Evolutionary conservation across 2,329 filamentous ascomycete genomes (phyloP), one percentile per base, ranked within the genome.

Genomic region (Beauveria sp.): DNA sequence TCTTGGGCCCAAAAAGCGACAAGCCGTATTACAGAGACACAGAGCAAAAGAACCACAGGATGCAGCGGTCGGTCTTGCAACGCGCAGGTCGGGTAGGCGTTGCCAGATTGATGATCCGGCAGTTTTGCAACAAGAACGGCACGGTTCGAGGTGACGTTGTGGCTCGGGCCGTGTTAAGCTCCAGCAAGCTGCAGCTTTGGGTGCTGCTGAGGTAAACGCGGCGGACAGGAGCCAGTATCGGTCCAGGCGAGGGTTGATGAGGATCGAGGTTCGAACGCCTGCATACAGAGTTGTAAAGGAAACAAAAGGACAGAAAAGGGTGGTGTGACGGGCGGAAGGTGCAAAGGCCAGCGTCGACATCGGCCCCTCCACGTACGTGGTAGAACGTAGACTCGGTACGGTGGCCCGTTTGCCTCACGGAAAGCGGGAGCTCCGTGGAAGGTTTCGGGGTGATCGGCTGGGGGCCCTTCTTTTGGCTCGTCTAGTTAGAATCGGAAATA

Each of bases 381-480:
- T 60, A 53, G 47, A 55, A 55, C 43, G 30, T n/a, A 55, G 58
- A 61, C 58, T 60, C 58, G 58, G 58, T 60, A 53, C 49, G 8
- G 42, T 60, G 58, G 58, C 58, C 58, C 58, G 58, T 60, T 51
- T 60, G 58, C 24, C 58, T 54, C 50, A 54, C 58, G 58, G 58
- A 60, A 60, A 54, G 58, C 58, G 58, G 58, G 58, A 60, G 58
- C 58, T 61, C 42, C 51, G 58, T 61, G 58, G 30, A 61, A 61
- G 58, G 58, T 50, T 61, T 62, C 60, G 60, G 60, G 54, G 47
- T 62, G 60, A 62, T 62, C 60, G 60, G 60, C 60, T 62, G 60
- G 60, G 54, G 53, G 47, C 49, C 59, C 42, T 60, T 42, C 57
- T 54, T 38, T 51, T 52, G 45, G 52, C 60, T 56, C 60, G 54